These are phyloP conservation scores for Pseudocercospora macadamiae DNA, from an alignment of 2,329 filamentous ascomycete genomes.

Conservation along the genomic window DNA sequence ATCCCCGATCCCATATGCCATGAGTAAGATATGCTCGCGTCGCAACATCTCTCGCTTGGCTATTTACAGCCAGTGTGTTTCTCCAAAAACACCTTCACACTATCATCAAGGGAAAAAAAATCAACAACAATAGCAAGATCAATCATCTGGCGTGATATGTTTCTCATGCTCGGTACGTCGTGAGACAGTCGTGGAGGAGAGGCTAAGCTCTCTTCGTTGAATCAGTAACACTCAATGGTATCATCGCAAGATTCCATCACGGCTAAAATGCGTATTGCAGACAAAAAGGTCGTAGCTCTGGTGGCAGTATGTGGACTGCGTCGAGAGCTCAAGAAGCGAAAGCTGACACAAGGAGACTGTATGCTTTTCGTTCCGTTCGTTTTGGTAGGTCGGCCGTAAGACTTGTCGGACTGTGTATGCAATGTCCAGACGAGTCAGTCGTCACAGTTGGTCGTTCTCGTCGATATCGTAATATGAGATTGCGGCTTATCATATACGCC, in stretches of 20 bases:
- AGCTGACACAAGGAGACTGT: conserved; percentile 19
- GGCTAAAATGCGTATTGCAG: conserved; percentile 23
- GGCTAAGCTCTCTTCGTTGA: conserved; percentile 11
- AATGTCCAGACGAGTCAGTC: conserved; percentile 5
- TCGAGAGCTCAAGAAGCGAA: conserved; percentile 15
- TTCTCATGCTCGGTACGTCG: conserved; percentile 3
- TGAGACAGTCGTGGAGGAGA: conserved; percentile 4
- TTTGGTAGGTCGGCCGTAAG: conserved; percentile 16
- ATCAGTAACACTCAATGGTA: conserved; percentile 20
- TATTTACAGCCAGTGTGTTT: not conserved
- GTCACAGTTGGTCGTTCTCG: conserved; percentile 9
- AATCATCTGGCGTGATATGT: conserved; percentile 8
- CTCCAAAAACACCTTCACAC: conserved; percentile 1
- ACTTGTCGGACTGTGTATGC: conserved; percentile 10
- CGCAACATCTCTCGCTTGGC: not conserved
- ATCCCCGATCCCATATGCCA: not conserved
- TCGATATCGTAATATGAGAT: conserved; percentile 12
- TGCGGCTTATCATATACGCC: not conserved
- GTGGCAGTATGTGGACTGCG: not conserved
- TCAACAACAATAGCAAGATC: not conserved
- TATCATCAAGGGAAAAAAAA: not conserved
- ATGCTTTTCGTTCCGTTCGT: conserved; percentile 24
- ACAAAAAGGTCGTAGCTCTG: conserved; percentile 19
- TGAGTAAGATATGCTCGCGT: not conserved
- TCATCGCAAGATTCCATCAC: conserved; percentile 19